Evolutionary conservation across 2,329 filamentous ascomycete species (phyloP), one percentile per base, ranked within the genome.

Genomic region (Nemania sp.): DNA sequence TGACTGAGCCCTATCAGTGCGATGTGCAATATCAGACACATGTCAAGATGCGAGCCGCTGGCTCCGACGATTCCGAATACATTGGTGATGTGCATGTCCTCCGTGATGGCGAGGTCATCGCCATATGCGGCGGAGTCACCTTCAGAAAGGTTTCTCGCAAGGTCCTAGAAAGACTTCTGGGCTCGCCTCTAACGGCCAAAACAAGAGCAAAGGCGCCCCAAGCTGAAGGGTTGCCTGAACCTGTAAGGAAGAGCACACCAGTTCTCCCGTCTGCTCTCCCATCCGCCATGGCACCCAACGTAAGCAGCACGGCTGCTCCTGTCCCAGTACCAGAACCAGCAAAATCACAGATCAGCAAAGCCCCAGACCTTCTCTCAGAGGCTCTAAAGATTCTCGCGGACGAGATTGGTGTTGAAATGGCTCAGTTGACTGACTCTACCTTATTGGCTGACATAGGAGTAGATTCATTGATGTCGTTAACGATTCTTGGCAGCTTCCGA

Each of bases 381-480:
- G 49, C 63, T 11, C 47, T 61, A 15, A 53, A 56, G 29, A 62
- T 68, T 22, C 51, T 68, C 15, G 64, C 66, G 5, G 66, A 68
- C 43, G 65, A 67, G 45, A 55, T 41, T 18, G 65, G 65, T 6
- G 59, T 67, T 35, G 20, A 49, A 8, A 7, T 59, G 2, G 60
- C 54, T 4, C 49, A 67, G n/a, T 18, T 67, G 47, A 56, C 49
- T 26, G 43, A 64, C 10, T 49, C 54, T 24, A 20, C 52, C n/a
- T 35, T 52, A 5, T 24, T 67, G 4, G 32, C 55, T 32, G 60
- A 67, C 27, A 15, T 67, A n/a, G 65, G 65, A 2, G 52, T 67
- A 11, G 65, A 67, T 51, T 67, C 60, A 2, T 43, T 67, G 11
- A 54, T 66, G 22, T 56, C 45, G 2, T 24, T 66, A 13, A 61